phyloP scores from a whole-genome alignment of 352 stramenopile species.

The Phytophthora pluvialis region DNA sequence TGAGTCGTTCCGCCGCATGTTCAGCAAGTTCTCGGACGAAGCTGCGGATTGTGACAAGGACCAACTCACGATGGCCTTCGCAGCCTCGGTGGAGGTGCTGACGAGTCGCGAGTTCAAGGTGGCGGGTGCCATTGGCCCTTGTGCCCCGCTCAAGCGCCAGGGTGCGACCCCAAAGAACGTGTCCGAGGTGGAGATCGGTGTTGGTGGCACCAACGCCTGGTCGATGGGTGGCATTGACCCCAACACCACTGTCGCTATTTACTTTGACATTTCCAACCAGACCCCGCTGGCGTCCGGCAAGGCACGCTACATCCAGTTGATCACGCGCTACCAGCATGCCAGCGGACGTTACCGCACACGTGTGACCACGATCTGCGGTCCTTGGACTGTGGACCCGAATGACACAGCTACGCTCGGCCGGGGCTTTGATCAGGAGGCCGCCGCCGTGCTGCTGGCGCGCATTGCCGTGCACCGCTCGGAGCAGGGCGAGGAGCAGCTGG shows the following conservation, averaged over 20 bases:
- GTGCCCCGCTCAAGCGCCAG: conserved; percentile 96
- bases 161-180: conserved; percentile 92
- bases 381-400: conserved; percentile 94
- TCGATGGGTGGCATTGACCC: conserved; percentile 97
- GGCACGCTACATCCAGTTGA: conserved; percentile 97
- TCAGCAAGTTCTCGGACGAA: conserved; percentile 96
- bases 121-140: conserved; percentile 96
- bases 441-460: conserved; percentile 96
- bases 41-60: conserved; percentile 95
- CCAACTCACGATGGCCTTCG: conserved; percentile 96
- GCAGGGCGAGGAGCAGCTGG: conserved; percentile 84
- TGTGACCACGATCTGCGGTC: conserved; percentile 97
- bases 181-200: conserved; percentile 96
- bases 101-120: conserved; percentile 99
- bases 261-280: conserved; percentile 98
- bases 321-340: conserved; percentile 99
- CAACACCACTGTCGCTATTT: conserved; percentile 98
- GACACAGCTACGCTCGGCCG: conserved; percentile 93
- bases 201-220: conserved; percentile 93
- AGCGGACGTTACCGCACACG: conserved; percentile 95
- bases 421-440: conserved; percentile 99
- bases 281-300: conserved; percentile 79
- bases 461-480: conserved; percentile 89
- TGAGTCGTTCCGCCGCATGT: conserved; percentile 98
- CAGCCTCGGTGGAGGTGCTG: conserved; percentile 96